These are phyloP conservation scores for Lichenothelia convexa DNA, from an alignment of 495 filamentous ascomycete species.

Conservation along the genomic window DNA sequence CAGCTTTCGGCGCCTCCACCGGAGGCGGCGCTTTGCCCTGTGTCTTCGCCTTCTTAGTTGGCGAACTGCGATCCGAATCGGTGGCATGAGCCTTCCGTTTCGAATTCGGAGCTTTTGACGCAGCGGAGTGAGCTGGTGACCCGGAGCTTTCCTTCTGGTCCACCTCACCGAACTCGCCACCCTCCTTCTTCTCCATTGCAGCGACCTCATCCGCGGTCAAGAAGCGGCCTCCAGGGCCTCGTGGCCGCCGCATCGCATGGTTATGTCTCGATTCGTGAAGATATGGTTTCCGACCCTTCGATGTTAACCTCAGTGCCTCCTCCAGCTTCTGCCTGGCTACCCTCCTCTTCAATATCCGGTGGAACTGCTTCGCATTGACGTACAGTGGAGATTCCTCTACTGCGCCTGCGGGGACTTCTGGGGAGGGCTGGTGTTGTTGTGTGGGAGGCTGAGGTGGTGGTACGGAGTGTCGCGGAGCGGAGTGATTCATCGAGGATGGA, in stretches of 20 bases:
- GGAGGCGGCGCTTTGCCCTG: conserved; percentile 1
- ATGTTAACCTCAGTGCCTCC: conserved; percentile 75
- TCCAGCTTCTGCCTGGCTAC: conserved; percentile 88
- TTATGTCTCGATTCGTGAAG: conserved; percentile 98
- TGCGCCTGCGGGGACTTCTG: conserved; percentile 50
- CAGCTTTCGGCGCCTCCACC: not conserved
- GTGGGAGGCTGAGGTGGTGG: conserved; percentile 30
- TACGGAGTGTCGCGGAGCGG: conserved; percentile 20
- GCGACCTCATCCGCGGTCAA: conserved; percentile 95
- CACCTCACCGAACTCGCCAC: conserved; percentile 12
- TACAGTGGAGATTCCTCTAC: conserved; percentile 91
- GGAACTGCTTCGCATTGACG: conserved; percentile 97
- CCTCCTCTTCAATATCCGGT: conserved; percentile 83
- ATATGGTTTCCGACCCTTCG: conserved; percentile 91
- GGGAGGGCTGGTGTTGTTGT: conserved; percentile 58
- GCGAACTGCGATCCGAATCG: not conserved
- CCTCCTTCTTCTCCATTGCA: conserved; percentile 55
- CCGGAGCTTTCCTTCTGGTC: conserved; percentile 17
- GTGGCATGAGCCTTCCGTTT: conserved; percentile 8
- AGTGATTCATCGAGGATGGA: conserved; percentile 21
- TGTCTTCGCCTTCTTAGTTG: conserved; percentile 4
- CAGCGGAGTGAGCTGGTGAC: too few species aligned
- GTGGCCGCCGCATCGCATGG: conserved; percentile 89
- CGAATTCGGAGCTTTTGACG: too few species aligned
- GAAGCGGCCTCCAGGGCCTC: conserved; percentile 92